Evolutionary conservation across 1,284 basidiomycete genomes (phyloP).

Genomic region (Cryptococcus hybrid): DNA sequence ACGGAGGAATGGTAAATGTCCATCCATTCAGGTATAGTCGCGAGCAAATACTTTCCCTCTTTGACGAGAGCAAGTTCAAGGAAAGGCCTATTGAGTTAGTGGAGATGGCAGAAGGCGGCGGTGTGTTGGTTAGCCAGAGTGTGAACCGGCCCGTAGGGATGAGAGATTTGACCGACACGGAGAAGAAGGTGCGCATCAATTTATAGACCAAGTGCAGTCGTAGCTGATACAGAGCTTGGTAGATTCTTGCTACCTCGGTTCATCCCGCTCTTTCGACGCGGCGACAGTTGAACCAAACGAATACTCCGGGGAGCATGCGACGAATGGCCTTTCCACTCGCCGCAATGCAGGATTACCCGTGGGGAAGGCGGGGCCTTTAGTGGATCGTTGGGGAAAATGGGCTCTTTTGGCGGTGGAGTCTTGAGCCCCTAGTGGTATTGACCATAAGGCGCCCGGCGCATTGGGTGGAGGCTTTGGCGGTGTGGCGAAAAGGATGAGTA

Average conservation of each 20-base stretch:
- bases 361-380: conserved; percentile 31
- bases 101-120: conserved; percentile 63
- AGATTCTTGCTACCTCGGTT: conserved; percentile 39
- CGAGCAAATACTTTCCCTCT: conserved; percentile 79
- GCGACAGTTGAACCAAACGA: conserved; percentile 16
- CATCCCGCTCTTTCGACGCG: conserved; percentile 35
- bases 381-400: conserved; percentile 29
- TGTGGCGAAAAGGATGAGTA: conserved; percentile 29
- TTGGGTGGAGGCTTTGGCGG: conserved; percentile 46
- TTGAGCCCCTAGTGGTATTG: conserved; percentile 21
- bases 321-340: conserved; percentile 20
- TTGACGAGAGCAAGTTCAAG: conserved; percentile 71
- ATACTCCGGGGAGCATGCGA: conserved; percentile 3
- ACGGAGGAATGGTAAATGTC: conserved; percentile 17
- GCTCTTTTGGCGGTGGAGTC: conserved; percentile 26
- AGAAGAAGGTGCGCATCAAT: conserved; percentile 71
- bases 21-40: conserved; percentile 81
- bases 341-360: conserved; percentile 14
- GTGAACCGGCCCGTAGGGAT: conserved; percentile 70
- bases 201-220: neutral
- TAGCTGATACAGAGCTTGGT: neutral
- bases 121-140: conserved; percentile 74
- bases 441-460: conserved; percentile 29
- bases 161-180: conserved; percentile 73
- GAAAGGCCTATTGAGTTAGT: conserved; percentile 73